Base-by-base conservation (phyloP, 192 early-diverging fungal species). In the Umbelopsis ramanniana region DNA sequence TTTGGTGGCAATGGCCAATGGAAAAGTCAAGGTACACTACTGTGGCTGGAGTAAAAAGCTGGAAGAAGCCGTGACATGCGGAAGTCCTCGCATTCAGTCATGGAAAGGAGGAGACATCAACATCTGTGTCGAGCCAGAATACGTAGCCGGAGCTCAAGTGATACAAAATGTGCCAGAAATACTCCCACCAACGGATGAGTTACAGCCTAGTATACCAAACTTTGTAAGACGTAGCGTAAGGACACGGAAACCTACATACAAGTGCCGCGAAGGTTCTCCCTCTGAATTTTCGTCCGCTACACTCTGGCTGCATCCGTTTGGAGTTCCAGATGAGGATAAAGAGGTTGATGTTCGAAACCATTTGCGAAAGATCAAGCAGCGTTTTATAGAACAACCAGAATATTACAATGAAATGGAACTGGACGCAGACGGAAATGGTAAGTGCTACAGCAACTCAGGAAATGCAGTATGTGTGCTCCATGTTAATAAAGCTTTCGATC, bases 51-150 rank as follows among this genome's bases (percentile, higher is more conserved):
- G 68, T 8, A 48, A 71, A 24, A 52, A 63, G 5, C 74, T 74
- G 19, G 75, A 84, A 14, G 82, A 81, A 54, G 71, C 74, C 57
- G 68, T 82, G 8, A 52, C 74, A 33, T 60, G 67, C 10, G 73
- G 74, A 8, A 82, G 77, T 53, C 69, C 73, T 6, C 71, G 80
- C 8, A 38, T 79, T n/a, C 54, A 74, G 60, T 47, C 75, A 37
- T 77, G 73, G 48, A 78, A 79, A 68, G 81, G 83, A 53, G 70
- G 74, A 10, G 72, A 76, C 24, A 46, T 74, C 12, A 74, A 83
- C 10, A 29, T 46, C 23, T 79, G 78, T 40, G 54, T 72, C 0
- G 78, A 79, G 12, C 70, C 78, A 19, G 45, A 72, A 35, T 79
- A 70, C 19, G 17, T 19, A 5, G 46, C 72, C 29, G 66, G 74